Conservation (phyloP, 2,329 filamentous ascomycete genomes). For the Penicillium sp. region DNA sequence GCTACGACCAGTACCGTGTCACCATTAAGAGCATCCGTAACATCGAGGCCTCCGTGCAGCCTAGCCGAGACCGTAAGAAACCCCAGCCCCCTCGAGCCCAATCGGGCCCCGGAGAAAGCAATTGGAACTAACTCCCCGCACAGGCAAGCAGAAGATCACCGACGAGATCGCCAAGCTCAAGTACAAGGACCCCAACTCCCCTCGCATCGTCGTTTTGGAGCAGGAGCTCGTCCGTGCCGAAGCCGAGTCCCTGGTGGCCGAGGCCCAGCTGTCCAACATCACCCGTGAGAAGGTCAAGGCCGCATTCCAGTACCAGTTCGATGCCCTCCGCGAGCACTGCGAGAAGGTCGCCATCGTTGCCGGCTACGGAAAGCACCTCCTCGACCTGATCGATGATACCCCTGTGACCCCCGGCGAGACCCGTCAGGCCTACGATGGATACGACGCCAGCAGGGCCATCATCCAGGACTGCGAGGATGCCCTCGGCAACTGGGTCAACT, state of each 20-base stretch:
- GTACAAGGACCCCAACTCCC: slow-evolving; percentile 99
- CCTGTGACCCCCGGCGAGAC: slow-evolving; percentile 97
- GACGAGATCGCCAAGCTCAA: slow-evolving; percentile 98
- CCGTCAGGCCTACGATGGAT: slow-evolving; percentile 91
- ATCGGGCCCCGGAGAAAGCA: neutral
- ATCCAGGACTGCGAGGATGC: slow-evolving; percentile 99
- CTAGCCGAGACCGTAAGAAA: slow-evolving; percentile 85
- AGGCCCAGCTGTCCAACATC: slow-evolving; percentile 98
- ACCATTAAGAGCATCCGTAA: slow-evolving; percentile 99
- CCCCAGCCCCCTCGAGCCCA: neutral
- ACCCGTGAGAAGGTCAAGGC: slow-evolving; percentile 99
- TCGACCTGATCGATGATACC: slow-evolving; percentile 93
- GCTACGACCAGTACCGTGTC: slow-evolving; percentile 98
- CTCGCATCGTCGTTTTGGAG: slow-evolving; percentile 95
- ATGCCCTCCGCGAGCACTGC: slow-evolving; percentile 93
- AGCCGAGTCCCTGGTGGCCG: slow-evolving; percentile 96
- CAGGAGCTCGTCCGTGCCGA: slow-evolving; percentile 98
- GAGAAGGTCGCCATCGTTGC: slow-evolving; percentile 99
- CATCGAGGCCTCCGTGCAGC: slow-evolving; percentile 97
- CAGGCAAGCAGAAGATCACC: slow-evolving; percentile 98
- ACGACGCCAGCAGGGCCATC: slow-evolving; percentile 96
- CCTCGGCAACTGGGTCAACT: slow-evolving; percentile 93
- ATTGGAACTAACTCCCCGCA: neutral
- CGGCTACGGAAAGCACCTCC: slow-evolving; percentile 95
- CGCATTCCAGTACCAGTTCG: slow-evolving; percentile 96